Base-by-base conservation (phyloP, 2,329 filamentous ascomycete species). In the Mycosphaerelloides madeirae region DNA sequence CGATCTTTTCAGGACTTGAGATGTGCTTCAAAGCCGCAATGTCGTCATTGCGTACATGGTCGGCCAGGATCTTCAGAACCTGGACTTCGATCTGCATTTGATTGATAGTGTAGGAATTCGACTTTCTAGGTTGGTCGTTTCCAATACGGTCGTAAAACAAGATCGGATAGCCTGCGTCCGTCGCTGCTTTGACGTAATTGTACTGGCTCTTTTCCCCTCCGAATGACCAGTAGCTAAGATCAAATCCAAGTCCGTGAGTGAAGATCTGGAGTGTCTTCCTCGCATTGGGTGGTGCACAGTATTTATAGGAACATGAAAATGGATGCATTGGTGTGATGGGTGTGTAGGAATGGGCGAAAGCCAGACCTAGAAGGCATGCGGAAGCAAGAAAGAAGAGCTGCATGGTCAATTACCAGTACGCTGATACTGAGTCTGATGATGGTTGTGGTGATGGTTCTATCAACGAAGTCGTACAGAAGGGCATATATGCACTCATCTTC, bases 231-330 rank as follows among this genome's bases (percentile, higher is more conserved):
- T 54, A 57, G 14, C 29, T 43, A 11, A 50, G 49, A 29, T 55
- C 54, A 29, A 52, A 54, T 13, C 53, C 54, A 25, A 57, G 29
- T 19, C 54, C 52, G 32, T 57, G 53, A 9, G 48, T 46, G 31
- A 57, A 28, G 29, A 57, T 29, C 31, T 55, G 54, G 9, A 54
- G 41, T 3, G 32, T 35, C 9, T 5, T 15, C n/a, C n/a, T n/a
- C n/a, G n/a, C n/a, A n/a, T n/a, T n/a, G n/a, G n/a, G n/a, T n/a
- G n/a, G n/a, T n/a, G n/a, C n/a, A n/a, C n/a, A n/a, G n/a, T n/a
- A n/a, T n/a, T n/a, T n/a, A n/a, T n/a, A n/a, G n/a, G n/a, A n/a
- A n/a, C n/a, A n/a, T n/a, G n/a, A n/a, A n/a, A n/a, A n/a, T n/a
- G n/a, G n/a, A n/a, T n/a, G n/a, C n/a, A n/a, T n/a, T n/a, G n/a